Evolutionary conservation across 306 rosid species (phyloP).

Genomic region (Vachellia collinsii): DNA sequence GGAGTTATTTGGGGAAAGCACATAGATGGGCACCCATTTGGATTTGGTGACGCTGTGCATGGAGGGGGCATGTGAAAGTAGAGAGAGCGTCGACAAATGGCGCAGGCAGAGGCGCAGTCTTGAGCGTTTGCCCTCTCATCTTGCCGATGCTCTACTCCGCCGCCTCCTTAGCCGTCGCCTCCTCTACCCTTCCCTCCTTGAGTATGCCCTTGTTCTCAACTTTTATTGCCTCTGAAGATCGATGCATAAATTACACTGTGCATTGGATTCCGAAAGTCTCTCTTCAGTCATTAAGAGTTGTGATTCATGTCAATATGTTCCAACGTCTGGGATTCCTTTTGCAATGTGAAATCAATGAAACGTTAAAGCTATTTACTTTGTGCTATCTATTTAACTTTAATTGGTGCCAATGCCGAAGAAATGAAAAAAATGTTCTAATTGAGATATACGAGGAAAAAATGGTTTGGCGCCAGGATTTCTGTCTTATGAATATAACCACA

Average conservation of each 20-base stretch:
- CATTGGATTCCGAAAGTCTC: neutral
- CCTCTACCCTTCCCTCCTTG: slow-evolving; percentile 79
- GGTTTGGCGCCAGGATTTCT: neutral
- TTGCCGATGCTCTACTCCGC: slow-evolving; percentile 78
- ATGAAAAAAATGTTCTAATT: neutral
- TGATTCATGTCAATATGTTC: neutral
- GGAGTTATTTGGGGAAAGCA: slow-evolving; percentile 2
- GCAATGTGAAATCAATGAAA: neutral
- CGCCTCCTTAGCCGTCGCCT: slow-evolving; percentile 61
- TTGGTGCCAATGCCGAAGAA: neutral
- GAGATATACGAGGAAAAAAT: neutral
- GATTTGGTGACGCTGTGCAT: slow-evolving; percentile 48
- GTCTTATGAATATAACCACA: neutral
- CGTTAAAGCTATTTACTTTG: neutral
- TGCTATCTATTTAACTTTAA: neutral
- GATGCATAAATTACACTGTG: neutral
- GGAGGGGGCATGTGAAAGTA: slow-evolving; percentile 49
- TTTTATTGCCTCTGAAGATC: slow-evolving; percentile 8
- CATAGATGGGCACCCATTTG: slow-evolving; percentile 15
- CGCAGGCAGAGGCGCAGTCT: slow-evolving; percentile 65
- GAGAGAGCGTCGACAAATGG: slow-evolving; percentile 57
- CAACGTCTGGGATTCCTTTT: neutral
- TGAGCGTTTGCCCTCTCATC: slow-evolving; percentile 59
- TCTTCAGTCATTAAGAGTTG: neutral
- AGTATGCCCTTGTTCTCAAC: slow-evolving; percentile 46